Evolutionary conservation across 2,329 filamentous ascomycete species (phyloP).

Genomic region (Metarhizium anisopliae): DNA sequence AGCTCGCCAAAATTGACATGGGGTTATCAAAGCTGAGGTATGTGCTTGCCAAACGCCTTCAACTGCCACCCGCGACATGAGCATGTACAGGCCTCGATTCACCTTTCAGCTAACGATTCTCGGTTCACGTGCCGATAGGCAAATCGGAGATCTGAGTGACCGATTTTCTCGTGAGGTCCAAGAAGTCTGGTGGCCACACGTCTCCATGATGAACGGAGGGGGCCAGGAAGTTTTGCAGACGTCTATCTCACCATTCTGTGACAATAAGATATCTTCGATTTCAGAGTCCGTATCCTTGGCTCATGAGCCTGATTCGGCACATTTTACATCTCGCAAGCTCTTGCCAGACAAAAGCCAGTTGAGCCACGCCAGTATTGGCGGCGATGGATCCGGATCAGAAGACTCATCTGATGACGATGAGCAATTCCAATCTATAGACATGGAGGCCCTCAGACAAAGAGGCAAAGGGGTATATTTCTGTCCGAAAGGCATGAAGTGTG

Average conservation of each 20-base stretch:
- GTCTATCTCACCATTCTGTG: slow-evolving; percentile 15
- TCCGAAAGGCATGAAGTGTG: slow-evolving; percentile 24
- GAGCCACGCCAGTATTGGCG: slow-evolving; percentile 4
- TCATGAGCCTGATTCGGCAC: slow-evolving; percentile 13
- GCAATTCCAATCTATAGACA: slow-evolving; percentile 25
- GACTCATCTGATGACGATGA: slow-evolving; percentile 27
- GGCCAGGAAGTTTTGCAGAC: slow-evolving; percentile 11
- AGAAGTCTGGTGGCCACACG: slow-evolving; percentile 19
- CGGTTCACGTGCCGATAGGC: slow-evolving; percentile 13
- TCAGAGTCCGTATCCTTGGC: slow-evolving; percentile 9
- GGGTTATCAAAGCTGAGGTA: slow-evolving; percentile 25
- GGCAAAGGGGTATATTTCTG: slow-evolving; percentile 30
- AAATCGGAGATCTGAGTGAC: slow-evolving; percentile 24
- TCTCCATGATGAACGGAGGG: slow-evolving; percentile 6
- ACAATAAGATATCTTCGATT: slow-evolving; percentile 10
- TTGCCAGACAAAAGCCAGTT: slow-evolving; percentile 12
- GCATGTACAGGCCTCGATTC: neutral
- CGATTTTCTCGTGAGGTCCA: slow-evolving; percentile 26
- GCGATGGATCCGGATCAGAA: slow-evolving; percentile 13
- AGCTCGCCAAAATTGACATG: slow-evolving; percentile 22
- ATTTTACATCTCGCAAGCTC: slow-evolving; percentile 14
- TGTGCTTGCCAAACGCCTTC: slow-evolving; percentile 6
- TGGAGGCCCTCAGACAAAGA: slow-evolving; percentile 29
- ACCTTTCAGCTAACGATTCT: slow-evolving; percentile 2
- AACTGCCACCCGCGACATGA: neutral